Base-by-base conservation (phyloP, 495 filamentous ascomycete species). In the Clavariopsis aquatica region DNA sequence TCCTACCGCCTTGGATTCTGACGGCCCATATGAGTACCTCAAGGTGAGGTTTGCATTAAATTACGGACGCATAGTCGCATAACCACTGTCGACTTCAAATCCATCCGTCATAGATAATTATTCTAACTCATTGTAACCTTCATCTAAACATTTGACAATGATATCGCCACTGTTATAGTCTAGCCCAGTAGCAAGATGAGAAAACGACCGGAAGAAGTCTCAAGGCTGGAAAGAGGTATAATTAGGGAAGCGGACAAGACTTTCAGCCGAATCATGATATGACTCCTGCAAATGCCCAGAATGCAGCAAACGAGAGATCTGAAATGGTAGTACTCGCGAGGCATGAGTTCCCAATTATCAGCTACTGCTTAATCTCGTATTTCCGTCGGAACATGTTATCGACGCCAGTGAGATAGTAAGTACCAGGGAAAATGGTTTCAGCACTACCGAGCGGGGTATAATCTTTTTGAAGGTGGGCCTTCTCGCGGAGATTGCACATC, bases 331-430 rank as follows among this genome's bases (percentile, higher is more conserved):
- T 52, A 26, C 36, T 12, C 36, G 24, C 19, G 4, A 17, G 26
- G 24, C 46, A 17, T 20, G 17, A 20, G 19, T 8, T 19, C n/a
- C n/a, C 24, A 56, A 26, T 27, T 1, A 0, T 29, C 22, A 27
- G 22, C 52, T 88, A 98, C 76, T 85, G 88, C 85, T 97, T 94
- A 79, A 96, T 77, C 62, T 82, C 81, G 80, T 98, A 98, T 66
- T 81, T 83, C 69, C 94, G 84, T 77, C 91, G 86, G 89, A 93
- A 98, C 91, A 96, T 96, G 71, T 92, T 91, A 69, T 98, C 93
- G 36, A 98, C 81, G 68, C 86, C 84, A 66, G 87, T 87, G 55
- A 98, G 83, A 80, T 96, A 98, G 81, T 98, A 98, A 15, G 89
- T 88, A 49, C 88, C 89, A 59, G 84, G 79, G 66, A 80, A 74